phyloP scores from a whole-genome alignment of 176 grass and related monocot genomes.

The Typha latifolia region DNA sequence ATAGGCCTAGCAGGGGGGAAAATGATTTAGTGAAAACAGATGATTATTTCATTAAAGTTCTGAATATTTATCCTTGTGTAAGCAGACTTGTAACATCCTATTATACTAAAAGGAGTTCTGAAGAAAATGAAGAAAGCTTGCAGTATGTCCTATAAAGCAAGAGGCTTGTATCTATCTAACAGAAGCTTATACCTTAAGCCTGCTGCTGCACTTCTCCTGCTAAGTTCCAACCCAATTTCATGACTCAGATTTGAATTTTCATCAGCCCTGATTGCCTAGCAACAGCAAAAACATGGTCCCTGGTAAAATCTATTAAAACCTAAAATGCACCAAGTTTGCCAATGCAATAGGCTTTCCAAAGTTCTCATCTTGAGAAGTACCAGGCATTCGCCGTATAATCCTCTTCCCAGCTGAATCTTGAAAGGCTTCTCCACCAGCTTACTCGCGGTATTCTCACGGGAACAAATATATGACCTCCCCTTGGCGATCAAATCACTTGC shows the following conservation, averaged over 20 bases:
- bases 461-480: conserved; percentile 28
- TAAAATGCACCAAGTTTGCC: not conserved
- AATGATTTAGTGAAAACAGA: not conserved
- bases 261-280: conserved; percentile 73
- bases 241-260: conserved; percentile 51
- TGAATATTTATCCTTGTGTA: no score
- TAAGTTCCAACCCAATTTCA: conserved; percentile 69
- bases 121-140: not conserved
- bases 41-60: no score
- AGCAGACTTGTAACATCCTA: no score
- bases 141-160: not conserved
- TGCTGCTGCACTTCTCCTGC: conserved; percentile 42
- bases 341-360: not conserved
- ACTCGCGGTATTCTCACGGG: conserved; percentile 31
- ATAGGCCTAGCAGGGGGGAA: conserved; percentile 44
- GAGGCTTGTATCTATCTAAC: not conserved
- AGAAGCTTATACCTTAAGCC: conserved; percentile 51
- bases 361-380: conserved; percentile 26
- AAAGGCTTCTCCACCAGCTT: conserved; percentile 60
- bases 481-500: conserved; percentile 41
- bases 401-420: conserved; percentile 67
- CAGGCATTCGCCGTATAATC: conserved; percentile 68
- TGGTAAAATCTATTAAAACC: not conserved
- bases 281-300: not conserved
- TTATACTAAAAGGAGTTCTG: no score